Percentiles rank a stretch among this genome's conserved stretches.
phyloP scores from a whole-genome alignment of 192 early-diverging fungal genomes.

The Piromyces sp. region DNA sequence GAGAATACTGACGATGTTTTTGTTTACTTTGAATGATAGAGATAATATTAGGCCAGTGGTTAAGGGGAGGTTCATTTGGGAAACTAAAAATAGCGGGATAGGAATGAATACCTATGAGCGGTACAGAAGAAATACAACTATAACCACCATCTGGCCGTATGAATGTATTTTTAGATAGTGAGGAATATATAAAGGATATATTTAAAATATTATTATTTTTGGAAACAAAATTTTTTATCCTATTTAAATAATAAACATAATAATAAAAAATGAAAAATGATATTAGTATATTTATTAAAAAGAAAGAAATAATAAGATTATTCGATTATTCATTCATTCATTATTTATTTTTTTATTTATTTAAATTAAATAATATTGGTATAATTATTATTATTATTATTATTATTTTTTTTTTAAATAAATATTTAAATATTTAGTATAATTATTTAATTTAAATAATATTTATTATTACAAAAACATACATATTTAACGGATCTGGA shows the following conservation, averaged over 20 bases:
- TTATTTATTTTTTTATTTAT: neutral
- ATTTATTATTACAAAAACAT: neutral
- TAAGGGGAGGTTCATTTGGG: neutral
- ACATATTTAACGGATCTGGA: neutral
- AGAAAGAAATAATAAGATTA: no score
- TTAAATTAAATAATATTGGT: no score
- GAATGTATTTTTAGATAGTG: neutral
- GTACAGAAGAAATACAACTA: neutral
- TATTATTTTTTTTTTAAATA: no score
- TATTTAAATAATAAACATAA: no score
- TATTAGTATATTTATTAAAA: no score
- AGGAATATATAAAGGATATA: neutral
- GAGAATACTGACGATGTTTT: neutral
- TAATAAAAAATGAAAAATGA: no score
- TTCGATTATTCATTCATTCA: no score
- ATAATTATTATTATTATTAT: neutral
- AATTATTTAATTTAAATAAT: no score
- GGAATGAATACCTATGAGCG: neutral
- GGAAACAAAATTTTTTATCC: neutral
- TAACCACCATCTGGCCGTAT: neutral
- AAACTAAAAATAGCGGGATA: neutral
- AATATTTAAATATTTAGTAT: no score
- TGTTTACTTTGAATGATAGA: neutral
- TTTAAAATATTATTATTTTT: neutral
- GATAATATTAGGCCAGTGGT: neutral